Evolutionary conservation across 805 yeast genomes (phyloP).

Genomic region (Saccharomycopsis oosterbeekiorum): DNA sequence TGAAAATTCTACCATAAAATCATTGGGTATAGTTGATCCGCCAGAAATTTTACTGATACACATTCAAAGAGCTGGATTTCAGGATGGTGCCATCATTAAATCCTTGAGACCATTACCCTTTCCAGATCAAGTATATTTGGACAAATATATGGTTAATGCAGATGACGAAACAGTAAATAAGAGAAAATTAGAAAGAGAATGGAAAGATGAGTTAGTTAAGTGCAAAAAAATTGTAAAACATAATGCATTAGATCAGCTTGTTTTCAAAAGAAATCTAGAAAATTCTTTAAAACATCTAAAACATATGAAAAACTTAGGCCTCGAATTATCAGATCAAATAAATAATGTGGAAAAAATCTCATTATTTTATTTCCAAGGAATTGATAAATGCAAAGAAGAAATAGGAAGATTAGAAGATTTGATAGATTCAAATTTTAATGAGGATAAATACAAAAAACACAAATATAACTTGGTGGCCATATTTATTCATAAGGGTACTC

Average conservation of each 20-base stretch:
- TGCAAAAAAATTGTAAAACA: conserved; percentile 30
- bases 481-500: conserved; percentile 87
- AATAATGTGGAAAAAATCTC: not conserved
- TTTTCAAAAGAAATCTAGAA: not conserved
- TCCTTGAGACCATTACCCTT: conserved; percentile 76
- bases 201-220: conserved; percentile 47
- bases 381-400: conserved; percentile 38
- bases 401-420: conserved; percentile 32
- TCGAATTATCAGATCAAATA: not conserved
- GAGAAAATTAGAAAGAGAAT: conserved; percentile 45
- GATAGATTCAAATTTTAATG: conserved; percentile 34
- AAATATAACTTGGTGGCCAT: conserved; percentile 85
- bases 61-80: conserved; percentile 86
- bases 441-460: conserved; percentile 40
- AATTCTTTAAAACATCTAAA: not conserved
- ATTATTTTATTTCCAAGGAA: conserved; percentile 17
- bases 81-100: conserved; percentile 64
- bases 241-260: not conserved
- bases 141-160: conserved; percentile 70
- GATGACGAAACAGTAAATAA: conserved; percentile 41
- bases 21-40: conserved; percentile 59
- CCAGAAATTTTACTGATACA: conserved; percentile 87
- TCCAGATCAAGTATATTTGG: conserved; percentile 70
- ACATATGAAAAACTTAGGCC: not conserved
- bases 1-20: conserved; percentile 60